Conservation (phyloP, 148 eudicot species). For the Arbutus unedo region DNA sequence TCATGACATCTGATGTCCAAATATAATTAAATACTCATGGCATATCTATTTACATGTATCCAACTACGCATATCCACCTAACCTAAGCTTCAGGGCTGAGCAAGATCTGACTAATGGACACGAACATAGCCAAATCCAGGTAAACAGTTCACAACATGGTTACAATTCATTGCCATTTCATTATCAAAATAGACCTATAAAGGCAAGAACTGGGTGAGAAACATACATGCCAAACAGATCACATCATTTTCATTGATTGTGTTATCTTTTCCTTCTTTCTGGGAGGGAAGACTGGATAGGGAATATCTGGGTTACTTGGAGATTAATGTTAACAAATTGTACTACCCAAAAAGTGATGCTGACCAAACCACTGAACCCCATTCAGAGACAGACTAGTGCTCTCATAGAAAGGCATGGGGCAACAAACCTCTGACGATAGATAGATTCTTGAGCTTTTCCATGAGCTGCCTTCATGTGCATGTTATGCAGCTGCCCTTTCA, state of each 20-base stretch:
- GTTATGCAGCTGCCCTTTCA: conserved; percentile 89
- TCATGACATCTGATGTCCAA: background rate
- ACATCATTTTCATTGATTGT: background rate
- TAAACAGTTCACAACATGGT: background rate
- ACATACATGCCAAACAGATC: background rate
- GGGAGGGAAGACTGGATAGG: background rate
- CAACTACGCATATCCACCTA: background rate
- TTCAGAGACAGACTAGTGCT: background rate
- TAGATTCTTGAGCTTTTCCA: conserved; percentile 88
- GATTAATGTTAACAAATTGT: background rate
- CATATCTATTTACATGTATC: background rate
- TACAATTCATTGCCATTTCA: background rate
- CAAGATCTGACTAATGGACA: background rate
- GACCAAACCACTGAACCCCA: background rate
- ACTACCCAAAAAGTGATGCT: background rate
- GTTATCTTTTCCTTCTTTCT: background rate
- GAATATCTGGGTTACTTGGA: background rate
- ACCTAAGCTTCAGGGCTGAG: background rate
- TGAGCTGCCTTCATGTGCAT: conserved; percentile 97
- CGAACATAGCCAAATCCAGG: background rate
- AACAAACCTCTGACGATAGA: conserved; percentile 77
- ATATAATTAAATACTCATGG: background rate
- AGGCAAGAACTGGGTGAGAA: background rate
- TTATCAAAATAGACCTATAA: background rate
- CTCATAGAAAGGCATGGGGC: background rate